Conservation (phyloP, 345 rosid species). For the Geranium brycei region DNA sequence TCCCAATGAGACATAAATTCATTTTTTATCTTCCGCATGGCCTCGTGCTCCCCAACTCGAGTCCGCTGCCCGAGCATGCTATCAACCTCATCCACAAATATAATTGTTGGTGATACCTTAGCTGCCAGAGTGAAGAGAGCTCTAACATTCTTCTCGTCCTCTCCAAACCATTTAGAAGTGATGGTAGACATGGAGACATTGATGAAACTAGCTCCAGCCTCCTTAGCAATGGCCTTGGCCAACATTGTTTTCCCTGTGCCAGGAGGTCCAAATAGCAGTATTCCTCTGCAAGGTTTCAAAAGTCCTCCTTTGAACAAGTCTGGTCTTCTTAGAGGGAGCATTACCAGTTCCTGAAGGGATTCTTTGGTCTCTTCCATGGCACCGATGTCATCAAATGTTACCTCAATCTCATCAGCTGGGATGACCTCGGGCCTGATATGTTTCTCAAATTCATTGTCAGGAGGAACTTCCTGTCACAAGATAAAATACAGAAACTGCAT, state of each 20-base stretch:
- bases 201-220: constrained; percentile 94
- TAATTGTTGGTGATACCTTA: constrained; percentile 86
- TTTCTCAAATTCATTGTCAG: constrained; percentile 94
- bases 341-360: constrained; percentile 82
- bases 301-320: constrained; percentile 83
- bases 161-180: constrained; percentile 97
- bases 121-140: constrained; percentile 85
- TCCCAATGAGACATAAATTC: constrained; percentile 62
- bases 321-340: constrained; percentile 92
- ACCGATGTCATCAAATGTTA: constrained; percentile 72
- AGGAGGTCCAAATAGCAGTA: constrained; percentile 94
- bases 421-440: constrained; percentile 91
- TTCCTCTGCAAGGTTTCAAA: constrained; percentile 87
- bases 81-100: constrained; percentile 93
- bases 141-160: constrained; percentile 92
- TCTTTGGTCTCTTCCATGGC: constrained; percentile 84
- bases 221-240: constrained; percentile 94
- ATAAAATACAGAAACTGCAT: neutral
- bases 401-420: constrained; percentile 58
- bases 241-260: constrained; percentile 97
- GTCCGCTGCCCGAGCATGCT: constrained; percentile 96
- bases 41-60: constrained; percentile 90
- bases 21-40: constrained; percentile 30
- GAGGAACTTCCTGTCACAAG: constrained; percentile 47
- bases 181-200: constrained; percentile 94